Conservation (phyloP, 352 stramenopile genomes). For the Phytophthora melonis region DNA sequence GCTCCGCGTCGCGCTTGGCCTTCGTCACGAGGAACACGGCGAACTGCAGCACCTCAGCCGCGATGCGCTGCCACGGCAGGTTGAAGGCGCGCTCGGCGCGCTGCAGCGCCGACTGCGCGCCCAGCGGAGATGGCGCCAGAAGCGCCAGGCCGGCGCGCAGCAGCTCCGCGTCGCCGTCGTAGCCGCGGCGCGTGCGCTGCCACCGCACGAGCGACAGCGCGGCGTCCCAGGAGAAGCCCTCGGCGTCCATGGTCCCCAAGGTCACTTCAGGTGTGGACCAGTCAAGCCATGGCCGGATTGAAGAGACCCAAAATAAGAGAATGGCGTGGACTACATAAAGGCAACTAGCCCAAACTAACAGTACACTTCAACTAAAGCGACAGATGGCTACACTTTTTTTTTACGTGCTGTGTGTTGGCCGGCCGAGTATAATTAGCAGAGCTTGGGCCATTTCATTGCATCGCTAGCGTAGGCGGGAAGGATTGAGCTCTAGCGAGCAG, state of each 20-base stretch:
- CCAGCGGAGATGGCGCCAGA: slow-evolving; percentile 6
- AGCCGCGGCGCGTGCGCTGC: slow-evolving; percentile 63
- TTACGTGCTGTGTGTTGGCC: no score
- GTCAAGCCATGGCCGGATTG: slow-evolving; percentile 15
- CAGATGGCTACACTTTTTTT: no score
- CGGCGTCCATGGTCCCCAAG: slow-evolving; percentile 13
- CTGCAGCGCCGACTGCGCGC: slow-evolving; percentile 31
- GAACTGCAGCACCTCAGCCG: slow-evolving; percentile 72
- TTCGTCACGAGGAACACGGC: slow-evolving; percentile 76
- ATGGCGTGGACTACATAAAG: slow-evolving; percentile 24
- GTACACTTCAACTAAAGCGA: neutral
- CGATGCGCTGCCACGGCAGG: slow-evolving; percentile 65
- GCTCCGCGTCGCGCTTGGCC: slow-evolving; percentile 45
- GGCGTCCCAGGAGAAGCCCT: slow-evolving; percentile 47
- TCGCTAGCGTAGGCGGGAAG: no score
- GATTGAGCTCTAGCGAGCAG: no score
- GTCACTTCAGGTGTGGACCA: slow-evolving; percentile 25
- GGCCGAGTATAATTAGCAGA: slow-evolving; percentile 26
- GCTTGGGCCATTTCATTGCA: no score
- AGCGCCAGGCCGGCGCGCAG: slow-evolving; percentile 36
- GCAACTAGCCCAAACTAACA: slow-evolving; percentile 8
- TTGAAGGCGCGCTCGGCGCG: slow-evolving; percentile 60
- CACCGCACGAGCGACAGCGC: slow-evolving; percentile 74
- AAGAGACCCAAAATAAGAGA: neutral
- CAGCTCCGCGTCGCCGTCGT: slow-evolving; percentile 58